These are phyloP conservation scores for Trichoderma aggressivum DNA, from an alignment of 2,329 filamentous ascomycete species.

Conservation along the genomic window DNA sequence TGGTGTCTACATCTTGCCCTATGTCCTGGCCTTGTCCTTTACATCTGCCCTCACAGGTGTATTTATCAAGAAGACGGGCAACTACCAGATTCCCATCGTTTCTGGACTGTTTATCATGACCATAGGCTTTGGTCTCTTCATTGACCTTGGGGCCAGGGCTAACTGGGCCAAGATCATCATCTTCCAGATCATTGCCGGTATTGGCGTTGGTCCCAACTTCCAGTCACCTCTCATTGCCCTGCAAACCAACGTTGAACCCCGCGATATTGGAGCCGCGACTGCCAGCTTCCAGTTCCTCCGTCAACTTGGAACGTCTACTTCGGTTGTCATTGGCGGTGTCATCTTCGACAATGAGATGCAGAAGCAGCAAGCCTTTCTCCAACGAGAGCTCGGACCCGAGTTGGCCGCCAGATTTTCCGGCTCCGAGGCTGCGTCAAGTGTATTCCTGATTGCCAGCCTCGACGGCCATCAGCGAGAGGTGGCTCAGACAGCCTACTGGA, in stretches of 20 bases:
- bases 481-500: conserved; percentile 47
- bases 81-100: conserved; percentile 60
- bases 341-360: conserved; percentile 75
- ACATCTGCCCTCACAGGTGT: conserved; percentile 56
- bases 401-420: conserved; percentile 54
- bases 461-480: conserved; percentile 41
- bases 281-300: conserved; percentile 65
- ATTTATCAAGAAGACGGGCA: conserved; percentile 61
- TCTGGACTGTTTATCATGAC: conserved; percentile 56
- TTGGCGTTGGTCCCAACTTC: conserved; percentile 67
- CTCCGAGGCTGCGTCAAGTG: conserved; percentile 58
- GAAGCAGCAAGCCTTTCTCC: conserved; percentile 47
- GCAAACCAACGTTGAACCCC: conserved; percentile 58
- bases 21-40: conserved; percentile 64
- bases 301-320: conserved; percentile 64
- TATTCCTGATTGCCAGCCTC: conserved; percentile 53
- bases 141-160: conserved; percentile 55
- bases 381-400: conserved; percentile 46
- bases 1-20: conserved; percentile 71
- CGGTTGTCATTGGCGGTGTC: conserved; percentile 71
- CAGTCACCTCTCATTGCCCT: conserved; percentile 66
- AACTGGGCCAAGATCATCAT: conserved; percentile 56
- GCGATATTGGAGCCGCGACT: conserved; percentile 66
- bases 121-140: conserved; percentile 62
- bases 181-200: conserved; percentile 60